Base-by-base conservation (phyloP, 2,329 filamentous ascomycete genomes). In the Colletotrichum sp. region DNA sequence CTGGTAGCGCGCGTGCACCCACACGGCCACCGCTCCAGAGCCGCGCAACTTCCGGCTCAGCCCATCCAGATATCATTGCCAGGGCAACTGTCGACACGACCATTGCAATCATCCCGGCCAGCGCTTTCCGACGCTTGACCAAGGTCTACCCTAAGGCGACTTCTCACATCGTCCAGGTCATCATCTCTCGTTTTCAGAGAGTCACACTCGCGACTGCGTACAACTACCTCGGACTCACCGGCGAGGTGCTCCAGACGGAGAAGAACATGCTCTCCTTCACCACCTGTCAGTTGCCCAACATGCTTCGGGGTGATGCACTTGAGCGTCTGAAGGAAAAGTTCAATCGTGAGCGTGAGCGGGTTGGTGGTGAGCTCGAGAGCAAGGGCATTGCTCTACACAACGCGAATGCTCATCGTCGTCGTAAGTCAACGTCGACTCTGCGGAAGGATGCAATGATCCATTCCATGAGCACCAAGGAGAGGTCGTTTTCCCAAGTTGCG, bases 311-410 rank as follows among this genome's bases (percentile, higher is more conserved):
- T 7, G 91, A 94, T 72, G 94, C 96, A 1, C 81, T 99, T 47
- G 91, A 94, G 75, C 89, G 96, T 24, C 85, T 99, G 24, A 98
- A 98, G 81, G 95, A 98, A 77, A 99, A 98, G 79, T 99, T 99
- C 79, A 90, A 89, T 43, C 90, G 92, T 18, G 97, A 99, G 80
- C 90, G 93, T 76, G 95, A 98, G 79, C 91, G 95, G 12, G 91
- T 95, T 24, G 93, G 93, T 3, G 90, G 91, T 4, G 95, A 97
- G 78, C 95, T 98, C 74, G 91, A 93, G 21, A 92, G 91, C 76
- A 98, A 98, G 83, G 97, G 97, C 0, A 98, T 99, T 77, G 97
- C 97, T 7, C 87, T 99, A 51, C 97, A 99, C 81, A 99, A 98
- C 78, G 90, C 92, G 79, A 81, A 89, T 81, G 84, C 87, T 13